A percentile compares a stretch with the other conserved stretches of the same genome.
These are phyloP conservation scores for Didymellaceae sp. DNA, from an alignment of 2,329 filamentous ascomycete species.

Conservation along the genomic window DNA sequence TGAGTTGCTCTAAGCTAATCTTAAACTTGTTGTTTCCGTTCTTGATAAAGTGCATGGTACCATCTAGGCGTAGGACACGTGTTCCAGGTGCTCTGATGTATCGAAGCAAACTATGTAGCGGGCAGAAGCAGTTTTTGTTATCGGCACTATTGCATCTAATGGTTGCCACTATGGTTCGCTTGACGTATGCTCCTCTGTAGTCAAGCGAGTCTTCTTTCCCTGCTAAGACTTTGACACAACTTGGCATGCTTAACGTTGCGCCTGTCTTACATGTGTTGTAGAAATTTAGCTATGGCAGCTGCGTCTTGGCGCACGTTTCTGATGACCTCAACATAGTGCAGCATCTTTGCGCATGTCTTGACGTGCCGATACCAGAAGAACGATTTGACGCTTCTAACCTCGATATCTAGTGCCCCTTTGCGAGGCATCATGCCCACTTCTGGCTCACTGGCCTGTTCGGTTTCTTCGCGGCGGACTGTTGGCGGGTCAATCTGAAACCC, in stretches of 20 bases:
- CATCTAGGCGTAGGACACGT: slow-evolving; percentile 20
- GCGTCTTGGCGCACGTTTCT: slow-evolving; percentile 18
- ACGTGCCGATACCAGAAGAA: slow-evolving; percentile 32
- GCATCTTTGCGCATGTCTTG: slow-evolving; percentile 28
- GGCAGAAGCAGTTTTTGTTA: slow-evolving; percentile 21
- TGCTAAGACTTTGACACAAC: slow-evolving; percentile 26
- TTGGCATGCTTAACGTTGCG: slow-evolving; percentile 21
- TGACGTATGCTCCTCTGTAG: slow-evolving; percentile 22
- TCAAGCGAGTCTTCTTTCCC: slow-evolving; percentile 21
- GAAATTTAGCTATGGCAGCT: slow-evolving; percentile 20
- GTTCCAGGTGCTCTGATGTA: slow-evolving; percentile 13
- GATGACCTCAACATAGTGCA: slow-evolving; percentile 33
- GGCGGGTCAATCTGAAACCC: slow-evolving; percentile 17
- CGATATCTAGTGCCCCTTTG: neutral
- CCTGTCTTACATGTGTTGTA: slow-evolving; percentile 23
- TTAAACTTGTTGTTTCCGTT: slow-evolving; percentile 37
- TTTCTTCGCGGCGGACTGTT: neutral
- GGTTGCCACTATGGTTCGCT: slow-evolving; percentile 21
- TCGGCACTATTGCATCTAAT: slow-evolving; percentile 20
- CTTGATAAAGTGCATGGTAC: slow-evolving; percentile 21
- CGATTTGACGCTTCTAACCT: slow-evolving; percentile 2
- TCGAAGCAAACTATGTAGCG: slow-evolving; percentile 23
- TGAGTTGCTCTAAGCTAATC: slow-evolving; percentile 48
- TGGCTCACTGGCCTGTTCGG: neutral
- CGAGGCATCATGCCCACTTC: slow-evolving; percentile 1